A percentile compares a stretch with the other conserved stretches of the same genome.
Evolutionary conservation across 106 monocot genomes (phyloP).

Genomic region (Dendrobium officinale): DNA sequence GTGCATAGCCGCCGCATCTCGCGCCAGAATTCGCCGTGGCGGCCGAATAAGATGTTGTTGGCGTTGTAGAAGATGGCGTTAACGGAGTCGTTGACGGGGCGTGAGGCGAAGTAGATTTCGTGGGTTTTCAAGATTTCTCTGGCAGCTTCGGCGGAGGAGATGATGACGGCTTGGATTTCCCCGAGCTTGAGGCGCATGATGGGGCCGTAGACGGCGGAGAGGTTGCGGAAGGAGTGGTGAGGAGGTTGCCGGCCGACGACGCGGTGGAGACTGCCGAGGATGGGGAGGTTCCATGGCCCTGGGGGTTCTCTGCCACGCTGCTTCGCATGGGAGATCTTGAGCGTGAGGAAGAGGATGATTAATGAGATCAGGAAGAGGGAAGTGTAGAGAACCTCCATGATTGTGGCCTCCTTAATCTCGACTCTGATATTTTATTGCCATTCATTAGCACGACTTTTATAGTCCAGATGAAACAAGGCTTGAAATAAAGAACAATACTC

Average conservation of each 20-base stretch:
- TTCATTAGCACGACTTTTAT: too few relatives aligned
- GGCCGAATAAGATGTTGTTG: neutral
- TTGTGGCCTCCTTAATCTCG: too few relatives aligned
- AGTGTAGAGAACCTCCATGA: too few relatives aligned
- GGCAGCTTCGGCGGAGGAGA: slow-evolving; percentile 8
- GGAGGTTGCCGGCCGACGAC: neutral
- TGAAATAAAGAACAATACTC: too few relatives aligned
- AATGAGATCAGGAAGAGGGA: too few relatives aligned
- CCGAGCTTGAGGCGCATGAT: slow-evolving; percentile 24
- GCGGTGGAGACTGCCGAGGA: slow-evolving; percentile 25
- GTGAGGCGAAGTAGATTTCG: slow-evolving; percentile 7
- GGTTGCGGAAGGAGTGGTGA: neutral
- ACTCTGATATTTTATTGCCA: too few relatives aligned
- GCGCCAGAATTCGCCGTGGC: neutral
- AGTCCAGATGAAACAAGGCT: too few relatives aligned
- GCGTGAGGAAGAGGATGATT: too few relatives aligned
- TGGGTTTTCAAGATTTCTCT: slow-evolving; percentile 7
- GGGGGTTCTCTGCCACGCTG: slow-evolving; percentile 1
- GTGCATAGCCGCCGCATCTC: slow-evolving; percentile 8
- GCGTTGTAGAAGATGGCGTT: neutral
- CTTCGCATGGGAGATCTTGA: too few relatives aligned
- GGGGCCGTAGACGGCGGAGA: slow-evolving; percentile 12
- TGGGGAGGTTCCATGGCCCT: slow-evolving; percentile 18
- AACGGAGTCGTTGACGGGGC: neutral
- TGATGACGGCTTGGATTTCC: slow-evolving; percentile 2